Base-by-base conservation (phyloP, 2,329 filamentous ascomycete species). In the Diaporthe destruens region DNA sequence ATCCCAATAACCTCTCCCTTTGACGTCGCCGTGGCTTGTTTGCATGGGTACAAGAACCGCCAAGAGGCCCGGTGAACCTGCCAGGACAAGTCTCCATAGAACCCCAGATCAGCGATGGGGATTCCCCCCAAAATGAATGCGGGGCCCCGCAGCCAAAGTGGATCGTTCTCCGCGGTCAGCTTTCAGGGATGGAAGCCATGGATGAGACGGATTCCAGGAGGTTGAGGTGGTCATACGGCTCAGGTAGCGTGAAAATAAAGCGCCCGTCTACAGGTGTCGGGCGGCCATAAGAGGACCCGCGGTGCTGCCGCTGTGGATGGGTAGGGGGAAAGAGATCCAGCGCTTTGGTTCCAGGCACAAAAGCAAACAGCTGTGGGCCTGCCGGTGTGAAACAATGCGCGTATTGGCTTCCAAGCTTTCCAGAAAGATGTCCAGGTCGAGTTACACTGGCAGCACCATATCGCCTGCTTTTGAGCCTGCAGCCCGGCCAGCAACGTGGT, bases 131-230 rank as follows among this genome's bases (percentile, higher is more conserved):
- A 51, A 29, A 51, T 49, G 61, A 65, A 18, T 53, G 61, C 61
- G 61, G 61, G 61, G 61, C 61, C 61, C 61, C 61, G 47, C 61
- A 66, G 39, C 53, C 61, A 53, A 39, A 53, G 61, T 66, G 61
- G 61, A 36, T 23, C 61, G n/a, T 53, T 66, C 61, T 34, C 61
- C 61, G 32, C 53, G 61, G 20, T 20, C 32, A 53, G 61, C 14
- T 39, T 11, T 39, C 61, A 53, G 61, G 61, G 61, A 51, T 51
- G 36, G 61, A 36, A 36, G 61, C 61, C 29, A 53, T 47, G 61
- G 61, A 66, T 53, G 44, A 53, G 61, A 53, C 47, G 61, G 44
- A n/a, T 8, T 9, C 18, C 5, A n/a, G 18, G 61, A 49, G 47
- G 47, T 32, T 20, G 61, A 53, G 32, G 32, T 25, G 23, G 61